Conservation (phyloP, 2,329 filamentous ascomycete species). For the Aspergillus aculeatinus region DNA sequence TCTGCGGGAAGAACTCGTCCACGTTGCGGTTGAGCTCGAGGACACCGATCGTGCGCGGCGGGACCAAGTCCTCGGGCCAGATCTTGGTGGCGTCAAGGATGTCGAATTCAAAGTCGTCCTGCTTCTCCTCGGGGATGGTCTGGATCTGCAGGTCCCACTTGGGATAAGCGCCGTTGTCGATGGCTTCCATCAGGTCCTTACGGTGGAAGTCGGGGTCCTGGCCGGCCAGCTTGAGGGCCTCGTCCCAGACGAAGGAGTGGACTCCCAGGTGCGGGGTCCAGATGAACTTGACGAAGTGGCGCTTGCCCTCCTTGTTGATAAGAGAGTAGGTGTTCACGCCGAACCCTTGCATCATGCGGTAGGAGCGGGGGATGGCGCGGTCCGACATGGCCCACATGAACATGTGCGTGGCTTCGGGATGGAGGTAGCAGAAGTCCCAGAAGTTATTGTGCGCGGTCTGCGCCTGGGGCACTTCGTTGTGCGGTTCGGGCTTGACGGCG, state of each 20-base stretch:
- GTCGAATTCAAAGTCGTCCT: constrained; percentile 80
- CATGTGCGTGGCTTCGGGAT: constrained; percentile 34
- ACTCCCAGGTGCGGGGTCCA: constrained; percentile 34
- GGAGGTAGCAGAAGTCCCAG: constrained; percentile 37
- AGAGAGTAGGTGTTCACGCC: constrained; percentile 36
- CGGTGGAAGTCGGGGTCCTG: constrained; percentile 80
- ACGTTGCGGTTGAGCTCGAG: constrained; percentile 75
- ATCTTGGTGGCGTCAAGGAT: constrained; percentile 81
- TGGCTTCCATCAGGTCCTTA: constrained; percentile 72
- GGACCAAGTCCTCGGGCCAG: constrained; percentile 76
- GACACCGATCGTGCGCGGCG: constrained; percentile 74
- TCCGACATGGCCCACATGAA: constrained; percentile 34
- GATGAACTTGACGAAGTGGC: constrained; percentile 35
- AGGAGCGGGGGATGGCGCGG: constrained; percentile 34
- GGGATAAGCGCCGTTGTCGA: constrained; percentile 67
- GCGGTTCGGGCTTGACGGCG: constrained; percentile 40
- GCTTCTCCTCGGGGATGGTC: constrained; percentile 65
- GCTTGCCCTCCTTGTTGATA: constrained; percentile 33
- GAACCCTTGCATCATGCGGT: constrained; percentile 37
- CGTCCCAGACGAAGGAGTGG: constrained; percentile 53
- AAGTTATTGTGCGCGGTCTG: constrained; percentile 53
- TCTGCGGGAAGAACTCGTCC: constrained; percentile 79
- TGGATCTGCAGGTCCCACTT: constrained; percentile 82
- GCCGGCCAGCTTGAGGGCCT: constrained; percentile 70
- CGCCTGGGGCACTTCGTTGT: constrained; percentile 52